phyloP scores from a whole-genome alignment of 768 basidiomycete genomes.

The Strobilomyces dryophilus region DNA sequence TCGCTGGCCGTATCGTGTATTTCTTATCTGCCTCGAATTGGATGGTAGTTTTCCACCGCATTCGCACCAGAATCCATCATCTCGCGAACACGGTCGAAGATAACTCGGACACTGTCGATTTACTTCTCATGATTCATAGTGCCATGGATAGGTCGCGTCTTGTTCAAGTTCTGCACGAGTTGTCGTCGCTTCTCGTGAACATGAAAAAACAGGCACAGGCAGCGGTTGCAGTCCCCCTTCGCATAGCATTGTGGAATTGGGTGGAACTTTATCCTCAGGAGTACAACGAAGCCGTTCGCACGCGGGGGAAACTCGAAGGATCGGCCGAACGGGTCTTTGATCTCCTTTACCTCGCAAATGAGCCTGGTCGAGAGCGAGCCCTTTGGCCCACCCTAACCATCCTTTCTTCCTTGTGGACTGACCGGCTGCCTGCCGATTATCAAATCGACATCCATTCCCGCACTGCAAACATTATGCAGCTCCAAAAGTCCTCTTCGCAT shows the following conservation, averaged over 20 bases:
- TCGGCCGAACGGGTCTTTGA: conserved; percentile 87
- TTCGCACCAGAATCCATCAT: conserved; percentile 64
- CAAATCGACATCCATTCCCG: conserved; percentile 36
- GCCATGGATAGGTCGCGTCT: conserved; percentile 68
- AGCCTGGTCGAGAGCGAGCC: conserved; percentile 43
- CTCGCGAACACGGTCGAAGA: conserved; percentile 53
- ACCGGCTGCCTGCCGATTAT: conserved; percentile 60
- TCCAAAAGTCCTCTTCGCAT: conserved; percentile 28
- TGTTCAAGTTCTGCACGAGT: conserved; percentile 68
- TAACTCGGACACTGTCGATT: conserved; percentile 65
- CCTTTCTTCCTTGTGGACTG: conserved; percentile 70
- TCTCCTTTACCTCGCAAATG: conserved; percentile 52
- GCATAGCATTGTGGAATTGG: conserved; percentile 88
- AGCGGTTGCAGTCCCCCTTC: conserved; percentile 67
- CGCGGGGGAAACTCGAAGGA: conserved; percentile 67
- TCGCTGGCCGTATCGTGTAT: conserved; percentile 75
- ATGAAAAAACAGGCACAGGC: conserved; percentile 73
- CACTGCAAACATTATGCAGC: conserved; percentile 26
- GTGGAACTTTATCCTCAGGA: conserved; percentile 74
- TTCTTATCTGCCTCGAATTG: conserved; percentile 88
- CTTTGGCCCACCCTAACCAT: conserved; percentile 81
- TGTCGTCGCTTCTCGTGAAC: conserved; percentile 78
- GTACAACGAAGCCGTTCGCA: conserved; percentile 66
- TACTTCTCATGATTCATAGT: conserved; percentile 75
- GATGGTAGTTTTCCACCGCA: conserved; percentile 66